These are phyloP conservation scores for Colletotrichum sojae DNA, from an alignment of 2,329 filamentous ascomycete species.

Conservation along the genomic window DNA sequence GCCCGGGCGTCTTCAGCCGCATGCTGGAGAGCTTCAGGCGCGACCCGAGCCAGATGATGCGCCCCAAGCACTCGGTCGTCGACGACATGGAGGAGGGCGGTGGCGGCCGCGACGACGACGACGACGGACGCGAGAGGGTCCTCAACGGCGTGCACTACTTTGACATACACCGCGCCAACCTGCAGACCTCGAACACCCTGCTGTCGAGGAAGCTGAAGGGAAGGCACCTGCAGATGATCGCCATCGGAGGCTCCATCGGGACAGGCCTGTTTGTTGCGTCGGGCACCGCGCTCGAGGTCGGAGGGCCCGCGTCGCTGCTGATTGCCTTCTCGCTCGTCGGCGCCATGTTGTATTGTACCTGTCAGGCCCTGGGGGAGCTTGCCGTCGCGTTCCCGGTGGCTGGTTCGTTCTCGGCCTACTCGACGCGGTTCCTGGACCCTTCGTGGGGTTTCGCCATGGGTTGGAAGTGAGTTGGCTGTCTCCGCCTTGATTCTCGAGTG, in stretches of 20 bases:
- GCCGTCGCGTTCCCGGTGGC: slow-evolving; percentile 92
- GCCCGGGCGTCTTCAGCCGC: slow-evolving; percentile 55
- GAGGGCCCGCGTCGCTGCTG: slow-evolving; percentile 83
- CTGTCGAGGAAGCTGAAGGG: slow-evolving; percentile 85
- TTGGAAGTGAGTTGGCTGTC: slow-evolving; percentile 80
- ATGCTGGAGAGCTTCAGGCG: slow-evolving; percentile 75
- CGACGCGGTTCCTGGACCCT: slow-evolving; percentile 91
- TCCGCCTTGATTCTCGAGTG: background rate
- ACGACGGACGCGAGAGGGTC: slow-evolving; percentile 45
- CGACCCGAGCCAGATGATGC: slow-evolving; percentile 67
- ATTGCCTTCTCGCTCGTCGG: slow-evolving; percentile 86
- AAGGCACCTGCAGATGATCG: slow-evolving; percentile 96
- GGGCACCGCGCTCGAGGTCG: slow-evolving; percentile 76
- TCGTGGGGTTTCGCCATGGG: slow-evolving; percentile 97
- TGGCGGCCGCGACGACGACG: too few relatives aligned
- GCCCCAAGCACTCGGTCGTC: slow-evolving; percentile 57
- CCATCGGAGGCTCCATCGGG: slow-evolving; percentile 93
- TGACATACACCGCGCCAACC: slow-evolving; percentile 70
- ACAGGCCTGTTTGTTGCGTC: slow-evolving; percentile 92
- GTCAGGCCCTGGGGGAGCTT: slow-evolving; percentile 92
- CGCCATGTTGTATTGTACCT: slow-evolving; percentile 90
- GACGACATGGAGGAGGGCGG: slow-evolving; percentile 43
- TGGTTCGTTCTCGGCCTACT: slow-evolving; percentile 92
- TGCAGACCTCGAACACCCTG: slow-evolving; percentile 82
- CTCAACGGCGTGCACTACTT: slow-evolving; percentile 65